These are phyloP conservation scores for Tuber calosporum DNA, from an alignment of 495 filamentous ascomycete genomes.

Conservation along the genomic window DNA sequence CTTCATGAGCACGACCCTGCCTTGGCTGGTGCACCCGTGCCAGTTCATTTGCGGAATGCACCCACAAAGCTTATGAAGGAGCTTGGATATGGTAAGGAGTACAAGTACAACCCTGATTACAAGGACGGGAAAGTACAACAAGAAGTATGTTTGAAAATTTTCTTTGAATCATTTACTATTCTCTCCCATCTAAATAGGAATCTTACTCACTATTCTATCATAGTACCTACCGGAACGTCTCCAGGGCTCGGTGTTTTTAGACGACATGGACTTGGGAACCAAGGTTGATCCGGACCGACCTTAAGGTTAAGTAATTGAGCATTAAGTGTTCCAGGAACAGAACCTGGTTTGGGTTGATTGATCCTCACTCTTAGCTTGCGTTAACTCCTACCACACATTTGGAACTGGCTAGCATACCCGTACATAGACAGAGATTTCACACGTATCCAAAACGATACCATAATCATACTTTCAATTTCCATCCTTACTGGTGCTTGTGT, in stretches of 20 bases:
- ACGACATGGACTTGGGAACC: conserved; percentile 71
- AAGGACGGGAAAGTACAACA: conserved; percentile 75
- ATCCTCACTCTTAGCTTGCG: not conserved
- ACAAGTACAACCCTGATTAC: conserved; percentile 95
- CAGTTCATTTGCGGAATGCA: conserved; percentile 82
- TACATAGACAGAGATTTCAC: not conserved
- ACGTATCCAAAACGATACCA: not conserved
- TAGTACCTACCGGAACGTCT: conserved; percentile 71
- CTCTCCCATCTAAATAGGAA: not conserved
- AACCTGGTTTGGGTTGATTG: not conserved
- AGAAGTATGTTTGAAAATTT: conserved; percentile 45
- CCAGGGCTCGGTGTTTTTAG: conserved; percentile 63
- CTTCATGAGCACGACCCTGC: conserved; percentile 67
- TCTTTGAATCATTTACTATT: not conserved
- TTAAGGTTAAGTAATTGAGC: conserved; percentile 23
- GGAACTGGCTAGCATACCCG: not conserved
- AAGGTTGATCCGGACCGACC: conserved; percentile 63
- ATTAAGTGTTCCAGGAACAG: not conserved
- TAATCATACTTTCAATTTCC: not conserved
- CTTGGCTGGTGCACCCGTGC: conserved; percentile 68
- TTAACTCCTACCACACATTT: not conserved
- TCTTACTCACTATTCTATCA: not conserved
- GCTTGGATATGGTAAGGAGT: conserved; percentile 78
- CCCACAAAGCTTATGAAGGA: conserved; percentile 90
- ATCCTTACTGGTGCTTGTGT: not conserved